A percentile compares a stretch with the other conserved stretches of the same genome.
Evolutionary conservation across 2,329 filamentous ascomycete genomes (phyloP).

Genomic region (Aspergillus arachidicola): DNA sequence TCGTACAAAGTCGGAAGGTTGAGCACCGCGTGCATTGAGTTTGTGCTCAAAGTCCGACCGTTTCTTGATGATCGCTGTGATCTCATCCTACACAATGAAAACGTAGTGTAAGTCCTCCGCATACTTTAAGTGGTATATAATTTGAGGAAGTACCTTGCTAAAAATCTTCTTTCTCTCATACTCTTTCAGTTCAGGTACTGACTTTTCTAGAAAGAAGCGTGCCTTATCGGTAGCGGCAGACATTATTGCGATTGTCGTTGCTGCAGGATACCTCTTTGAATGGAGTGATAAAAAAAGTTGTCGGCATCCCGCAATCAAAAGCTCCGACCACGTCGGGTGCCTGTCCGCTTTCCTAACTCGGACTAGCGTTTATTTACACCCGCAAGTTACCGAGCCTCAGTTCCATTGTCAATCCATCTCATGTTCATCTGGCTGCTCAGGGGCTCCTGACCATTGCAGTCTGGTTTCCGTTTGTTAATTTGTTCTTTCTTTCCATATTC

Average conservation of each 20-base stretch:
- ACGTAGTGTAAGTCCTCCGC: conserved; percentile 12
- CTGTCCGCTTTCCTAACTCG: conserved; percentile 19
- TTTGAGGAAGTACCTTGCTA: conserved; percentile 60
- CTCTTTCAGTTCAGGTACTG: conserved; percentile 87
- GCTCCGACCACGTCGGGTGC: conserved; percentile 22
- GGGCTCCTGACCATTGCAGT: conserved; percentile 25
- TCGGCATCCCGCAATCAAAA: conserved; percentile 33
- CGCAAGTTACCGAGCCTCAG: conserved; percentile 22
- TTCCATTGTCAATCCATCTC: conserved; percentile 23
- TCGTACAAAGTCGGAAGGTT: conserved; percentile 75
- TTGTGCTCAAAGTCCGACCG: conserved; percentile 92
- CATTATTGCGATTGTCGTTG: conserved; percentile 55
- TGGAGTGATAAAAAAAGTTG: conserved; percentile 35
- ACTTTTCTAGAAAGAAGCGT: conserved; percentile 90
- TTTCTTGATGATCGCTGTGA: conserved; percentile 83
- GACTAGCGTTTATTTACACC: conserved; percentile 21
- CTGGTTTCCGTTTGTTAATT: conserved; percentile 18
- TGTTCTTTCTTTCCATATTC: conserved; percentile 29
- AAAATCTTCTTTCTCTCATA: conserved; percentile 93
- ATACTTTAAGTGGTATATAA: background rate
- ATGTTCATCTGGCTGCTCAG: conserved; percentile 32
- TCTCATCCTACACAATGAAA: conserved; percentile 69
- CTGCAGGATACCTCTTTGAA: background rate
- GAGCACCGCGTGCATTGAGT: conserved; percentile 78
- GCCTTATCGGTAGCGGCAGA: conserved; percentile 88